These are phyloP conservation scores for Ascobolus immersus DNA, from an alignment of 495 filamentous ascomycete genomes.

Conservation along the genomic window DNA sequence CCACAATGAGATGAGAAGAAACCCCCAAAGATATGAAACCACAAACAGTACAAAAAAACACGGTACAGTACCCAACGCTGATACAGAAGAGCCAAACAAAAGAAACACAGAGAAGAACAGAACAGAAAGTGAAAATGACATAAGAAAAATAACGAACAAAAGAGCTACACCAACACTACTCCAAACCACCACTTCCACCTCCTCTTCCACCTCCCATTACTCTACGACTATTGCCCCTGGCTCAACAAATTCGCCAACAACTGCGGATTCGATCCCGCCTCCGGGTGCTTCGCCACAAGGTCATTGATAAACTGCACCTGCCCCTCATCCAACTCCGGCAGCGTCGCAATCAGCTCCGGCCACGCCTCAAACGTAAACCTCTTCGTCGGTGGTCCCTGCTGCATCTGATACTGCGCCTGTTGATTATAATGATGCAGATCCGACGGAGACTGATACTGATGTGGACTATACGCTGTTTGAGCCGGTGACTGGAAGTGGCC, in stretches of 20 bases:
- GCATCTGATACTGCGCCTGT: not conserved
- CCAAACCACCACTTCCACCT: not conserved
- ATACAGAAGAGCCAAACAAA: not conserved
- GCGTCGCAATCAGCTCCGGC: slow-evolving; percentile 11
- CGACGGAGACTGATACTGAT: slow-evolving; percentile 3
- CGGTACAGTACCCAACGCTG: not conserved
- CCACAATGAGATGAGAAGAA: too few species aligned
- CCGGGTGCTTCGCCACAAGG: slow-evolving; percentile 13
- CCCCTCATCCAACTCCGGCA: slow-evolving; percentile 11
- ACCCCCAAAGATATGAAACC: not conserved
- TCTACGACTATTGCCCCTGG: not conserved
- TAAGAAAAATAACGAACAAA: not conserved
- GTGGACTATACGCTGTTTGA: slow-evolving; percentile 1
- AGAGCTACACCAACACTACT: not conserved
- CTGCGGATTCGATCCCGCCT: slow-evolving; percentile 12
- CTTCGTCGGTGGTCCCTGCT: slow-evolving; percentile 6
- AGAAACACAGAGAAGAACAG: not conserved
- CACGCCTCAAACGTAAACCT: slow-evolving; percentile 9
- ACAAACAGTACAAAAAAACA: not conserved
- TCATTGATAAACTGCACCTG: slow-evolving; percentile 15
- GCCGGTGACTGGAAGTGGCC: slow-evolving; percentile 8
- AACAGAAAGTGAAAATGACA: not conserved
- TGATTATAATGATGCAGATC: slow-evolving; percentile 1
- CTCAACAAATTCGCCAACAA: slow-evolving; percentile 13
- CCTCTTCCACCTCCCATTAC: not conserved